Base-by-base conservation (phyloP, 805 yeast genomes). In the Cephaloascus albidus region DNA sequence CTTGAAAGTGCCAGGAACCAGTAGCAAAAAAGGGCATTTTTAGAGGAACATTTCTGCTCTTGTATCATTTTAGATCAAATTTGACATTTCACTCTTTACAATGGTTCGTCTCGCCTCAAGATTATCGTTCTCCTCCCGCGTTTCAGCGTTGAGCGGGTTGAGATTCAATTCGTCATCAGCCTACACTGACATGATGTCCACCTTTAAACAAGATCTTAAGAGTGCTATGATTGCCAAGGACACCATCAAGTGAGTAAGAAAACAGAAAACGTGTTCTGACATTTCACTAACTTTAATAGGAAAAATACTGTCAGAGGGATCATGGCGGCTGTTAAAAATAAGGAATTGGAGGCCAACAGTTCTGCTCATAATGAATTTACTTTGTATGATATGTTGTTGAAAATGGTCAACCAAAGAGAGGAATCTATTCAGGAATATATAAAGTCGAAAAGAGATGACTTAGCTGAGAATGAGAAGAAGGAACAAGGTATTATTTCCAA, bases 401-500 rank as follows among this genome's bases (percentile, higher is more conserved):
- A 72, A 40, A 54, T 75, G 46, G 58, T 75, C 26, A 57, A 61
- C 18, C 77, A 76, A 47, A 64, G 83, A 44, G 49, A 46, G 20
- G 76, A 74, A 42, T 69, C 81, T 1, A 67, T 68, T 35, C 59
- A 53, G 10, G 75, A 75, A 47, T 79, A 70, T 48, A 37, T 47
- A 10, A 54, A 57, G 15, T 71, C 72, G 38, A 54, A 61, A 8
- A 67, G 85, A 45, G 53, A 49, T 3, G 85, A 79, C 43, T 56
- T 78, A 43, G 79, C 69, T 1, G 70, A 64, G n/a, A 68, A 66
- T 39, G 85, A 79, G 55, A 47, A 53, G 18, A 51, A 55, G 16
- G 82, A 78, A 54, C 48, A 68, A 20, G 54, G 44, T 0, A 51
- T 75, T 27, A 63, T 79, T 33, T 46, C 67, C 20, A 46, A 51